Conservation (phyloP, 352 stramenopile genomes). For the Pythium myriotylum region DNA sequence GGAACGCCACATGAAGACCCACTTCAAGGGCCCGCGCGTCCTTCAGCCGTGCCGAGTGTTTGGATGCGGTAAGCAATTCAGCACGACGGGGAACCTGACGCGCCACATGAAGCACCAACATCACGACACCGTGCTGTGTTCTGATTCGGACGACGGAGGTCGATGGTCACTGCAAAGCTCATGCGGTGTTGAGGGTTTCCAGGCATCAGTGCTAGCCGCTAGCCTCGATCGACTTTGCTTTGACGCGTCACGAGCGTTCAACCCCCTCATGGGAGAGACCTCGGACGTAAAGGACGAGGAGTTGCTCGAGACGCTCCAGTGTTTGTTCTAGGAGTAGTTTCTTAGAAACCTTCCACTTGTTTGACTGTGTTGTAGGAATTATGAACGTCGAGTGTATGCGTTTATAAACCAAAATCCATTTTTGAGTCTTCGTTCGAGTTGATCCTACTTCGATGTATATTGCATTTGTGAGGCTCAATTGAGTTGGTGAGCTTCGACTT, state of each 20-base stretch:
- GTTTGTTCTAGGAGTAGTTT: conserved; percentile 8
- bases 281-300: conserved; percentile 21
- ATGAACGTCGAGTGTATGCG: too few species aligned
- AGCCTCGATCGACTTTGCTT: conserved; percentile 6
- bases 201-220: neutral
- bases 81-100: conserved; percentile 67
- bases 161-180: neutral
- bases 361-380: too few species aligned
- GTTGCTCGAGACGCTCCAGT: conserved; percentile 17
- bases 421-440: too few species aligned
- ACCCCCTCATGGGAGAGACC: conserved; percentile 16
- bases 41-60: conserved; percentile 46
- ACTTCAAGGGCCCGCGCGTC: conserved; percentile 37
- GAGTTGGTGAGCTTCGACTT: too few species aligned
- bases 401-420: too few species aligned
- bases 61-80: conserved; percentile 65
- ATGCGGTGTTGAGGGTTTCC: neutral
- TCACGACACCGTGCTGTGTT: conserved; percentile 12
- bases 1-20: conserved; percentile 48
- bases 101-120: conserved; percentile 70
- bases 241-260: conserved; percentile 13
- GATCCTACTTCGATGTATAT: too few species aligned
- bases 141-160: neutral
- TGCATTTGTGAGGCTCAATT: too few species aligned
- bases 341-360: too few species aligned